A percentile compares a stretch with the other conserved stretches of the same genome.
These are phyloP conservation scores for Pseudogymnoascus pannorum DNA, from an alignment of 2,329 filamentous ascomycete genomes.

Conservation along the genomic window DNA sequence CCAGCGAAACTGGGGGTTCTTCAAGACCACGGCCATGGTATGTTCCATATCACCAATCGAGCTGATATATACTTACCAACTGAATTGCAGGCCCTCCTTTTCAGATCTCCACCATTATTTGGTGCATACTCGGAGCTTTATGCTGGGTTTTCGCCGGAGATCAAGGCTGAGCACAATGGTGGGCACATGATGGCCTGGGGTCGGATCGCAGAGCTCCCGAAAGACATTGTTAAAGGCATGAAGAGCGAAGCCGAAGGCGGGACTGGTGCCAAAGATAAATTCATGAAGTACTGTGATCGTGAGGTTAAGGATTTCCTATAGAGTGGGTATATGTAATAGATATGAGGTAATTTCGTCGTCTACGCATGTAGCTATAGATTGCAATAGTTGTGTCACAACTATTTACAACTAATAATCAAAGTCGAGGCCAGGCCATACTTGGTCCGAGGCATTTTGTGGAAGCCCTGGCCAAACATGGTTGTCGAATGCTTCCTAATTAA, in stretches of 20 bases:
- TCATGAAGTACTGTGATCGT: slow-evolving; percentile 32
- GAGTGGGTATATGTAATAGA: slow-evolving; percentile 11
- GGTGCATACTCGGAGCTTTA: slow-evolving; percentile 34
- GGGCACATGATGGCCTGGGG: slow-evolving; percentile 39
- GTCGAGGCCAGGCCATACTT: slow-evolving; percentile 14
- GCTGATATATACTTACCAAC: background rate
- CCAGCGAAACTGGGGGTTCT: slow-evolving; percentile 23
- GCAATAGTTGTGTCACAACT: slow-evolving; percentile 12
- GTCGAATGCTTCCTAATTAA: slow-evolving; percentile 18
- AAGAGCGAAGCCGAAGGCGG: slow-evolving; percentile 25
- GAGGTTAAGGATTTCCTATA: slow-evolving; percentile 20
- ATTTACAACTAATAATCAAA: slow-evolving; percentile 10
- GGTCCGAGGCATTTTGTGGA: slow-evolving; percentile 5
- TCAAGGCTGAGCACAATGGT: slow-evolving; percentile 29
- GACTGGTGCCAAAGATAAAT: slow-evolving; percentile 24
- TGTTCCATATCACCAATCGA: background rate
- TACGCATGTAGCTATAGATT: slow-evolving; percentile 8
- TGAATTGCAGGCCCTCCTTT: slow-evolving; percentile 16
- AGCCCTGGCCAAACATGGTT: slow-evolving; percentile 15
- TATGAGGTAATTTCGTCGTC: background rate
- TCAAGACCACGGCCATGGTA: slow-evolving; percentile 17
- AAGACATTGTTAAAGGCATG: slow-evolving; percentile 18
- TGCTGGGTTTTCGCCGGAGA: slow-evolving; percentile 28
- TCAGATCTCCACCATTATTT: slow-evolving; percentile 26
- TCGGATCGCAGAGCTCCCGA: slow-evolving; percentile 21